Conservation (phyloP, 1,284 basidiomycete species). For the Puccinia coronata region DNA sequence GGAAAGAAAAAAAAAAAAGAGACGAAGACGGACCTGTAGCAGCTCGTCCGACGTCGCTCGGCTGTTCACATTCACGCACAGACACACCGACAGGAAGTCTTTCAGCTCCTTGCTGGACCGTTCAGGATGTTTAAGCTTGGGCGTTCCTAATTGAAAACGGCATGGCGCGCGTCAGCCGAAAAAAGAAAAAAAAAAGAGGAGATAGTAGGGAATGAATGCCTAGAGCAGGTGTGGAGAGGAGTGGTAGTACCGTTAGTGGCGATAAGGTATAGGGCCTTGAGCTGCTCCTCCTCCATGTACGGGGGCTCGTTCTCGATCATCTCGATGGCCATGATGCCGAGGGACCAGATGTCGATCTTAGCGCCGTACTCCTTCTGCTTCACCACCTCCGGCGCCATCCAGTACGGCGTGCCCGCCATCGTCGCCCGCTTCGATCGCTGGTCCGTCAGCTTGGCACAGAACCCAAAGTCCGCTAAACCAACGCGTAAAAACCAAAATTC, state of each 20-base stretch:
- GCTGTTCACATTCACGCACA: conserved; percentile 95
- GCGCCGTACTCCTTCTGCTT: conserved; percentile 98
- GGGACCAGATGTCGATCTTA: conserved; percentile 98
- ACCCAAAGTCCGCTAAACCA: conserved; percentile 93
- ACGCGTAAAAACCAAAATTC: no score
- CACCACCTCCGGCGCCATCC: conserved; percentile 99
- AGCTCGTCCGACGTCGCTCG: conserved; percentile 90
- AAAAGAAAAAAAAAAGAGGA: not conserved
- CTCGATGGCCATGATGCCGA: conserved; percentile 99
- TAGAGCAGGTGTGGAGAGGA: no score
- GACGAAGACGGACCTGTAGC: conserved; percentile 69
- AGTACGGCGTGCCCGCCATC: conserved; percentile 98
- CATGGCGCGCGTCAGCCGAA: not conserved
- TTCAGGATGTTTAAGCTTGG: conserved; percentile 94
- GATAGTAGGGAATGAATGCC: no score
- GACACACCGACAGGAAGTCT: conserved; percentile 90
- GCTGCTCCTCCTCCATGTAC: conserved; percentile 93
- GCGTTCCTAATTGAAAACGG: conserved; percentile 67
- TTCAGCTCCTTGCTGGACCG: conserved; percentile 87
- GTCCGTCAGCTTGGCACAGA: conserved; percentile 95
- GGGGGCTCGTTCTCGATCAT: conserved; percentile 99
- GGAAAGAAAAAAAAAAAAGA: conserved; percentile 22
- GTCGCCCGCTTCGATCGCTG: conserved; percentile 98
- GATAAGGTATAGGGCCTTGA: conserved; percentile 95
- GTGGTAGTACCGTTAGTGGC: conserved; percentile 83